Evolutionary conservation across 176 grass and related monocot genomes (phyloP).

Genomic region (Chrysopogon serrulatus): DNA sequence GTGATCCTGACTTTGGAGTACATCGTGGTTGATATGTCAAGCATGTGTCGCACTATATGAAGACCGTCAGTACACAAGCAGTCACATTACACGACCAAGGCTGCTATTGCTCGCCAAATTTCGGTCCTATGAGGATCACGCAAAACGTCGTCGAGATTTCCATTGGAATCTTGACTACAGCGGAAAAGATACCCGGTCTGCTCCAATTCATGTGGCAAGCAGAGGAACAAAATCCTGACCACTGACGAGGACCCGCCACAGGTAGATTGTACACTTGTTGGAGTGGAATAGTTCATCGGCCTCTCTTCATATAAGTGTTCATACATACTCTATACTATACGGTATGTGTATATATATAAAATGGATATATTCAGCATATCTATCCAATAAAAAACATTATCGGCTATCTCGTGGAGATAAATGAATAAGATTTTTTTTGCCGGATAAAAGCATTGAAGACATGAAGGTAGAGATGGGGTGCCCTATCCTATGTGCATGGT

Average conservation of each 20-base stretch:
- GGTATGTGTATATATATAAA: not conserved
- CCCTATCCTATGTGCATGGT: not conserved
- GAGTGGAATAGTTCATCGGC: not conserved
- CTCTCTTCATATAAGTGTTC: not conserved
- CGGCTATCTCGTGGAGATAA: not conserved
- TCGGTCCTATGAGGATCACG: slow-evolving; percentile 1
- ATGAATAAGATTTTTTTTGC: not conserved
- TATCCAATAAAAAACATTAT: not conserved
- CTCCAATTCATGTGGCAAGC: not conserved
- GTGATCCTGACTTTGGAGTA: not conserved
- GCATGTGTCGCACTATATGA: slow-evolving; percentile 11
- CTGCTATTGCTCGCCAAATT: not conserved
- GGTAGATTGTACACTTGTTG: not conserved
- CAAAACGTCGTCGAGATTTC: slow-evolving; percentile 2
- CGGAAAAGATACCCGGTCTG: not conserved
- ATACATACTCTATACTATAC: not conserved
- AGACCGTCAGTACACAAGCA: slow-evolving; percentile 7
- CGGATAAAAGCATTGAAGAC: not conserved
- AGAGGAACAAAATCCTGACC: not conserved
- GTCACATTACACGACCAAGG: not conserved
- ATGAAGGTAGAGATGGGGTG: not conserved
- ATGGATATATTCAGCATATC: not conserved
- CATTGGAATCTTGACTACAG: not conserved
- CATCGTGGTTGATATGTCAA: slow-evolving; percentile 5
- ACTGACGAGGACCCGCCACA: not conserved